Base-by-base conservation (phyloP, 768 basidiomycete genomes). In the Boletus vermiculosoides region DNA sequence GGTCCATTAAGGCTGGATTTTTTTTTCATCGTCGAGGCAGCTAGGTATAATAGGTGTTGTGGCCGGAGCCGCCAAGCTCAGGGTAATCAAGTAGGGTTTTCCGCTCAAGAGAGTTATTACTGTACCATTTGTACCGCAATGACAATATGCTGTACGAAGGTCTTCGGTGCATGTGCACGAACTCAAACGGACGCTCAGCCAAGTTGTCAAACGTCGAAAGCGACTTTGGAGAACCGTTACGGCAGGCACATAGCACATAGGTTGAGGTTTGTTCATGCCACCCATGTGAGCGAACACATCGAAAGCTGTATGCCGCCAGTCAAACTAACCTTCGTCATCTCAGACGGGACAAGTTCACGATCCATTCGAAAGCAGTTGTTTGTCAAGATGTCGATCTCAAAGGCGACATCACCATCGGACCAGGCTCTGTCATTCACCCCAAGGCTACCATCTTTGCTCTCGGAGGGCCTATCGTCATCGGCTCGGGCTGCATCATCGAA, bases 381-480 rank as follows among this genome's bases (percentile, higher is more conserved):
- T 93, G 92, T 69, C 90, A 93, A 67, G 94, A 97, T 76, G 91
- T 92, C 31, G 94, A 98, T 60, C 80, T 98, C 63, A 92, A 92
- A 69, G 96, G 97, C 50, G 90, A 94, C 66, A 90, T 96, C 52
- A 95, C 94, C 20, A 89, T 99, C 55, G 94, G 94, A 28, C 80
- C 90, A 68, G 90, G 92, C 85, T 88, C 88, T 0, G 86, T 98
- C 53, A 84, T 98, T 22, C 95, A 98, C 62, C 95, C 96, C 0
- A 93, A 95, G 69, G 93, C 92, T 1, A 92, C 92, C 23, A 91
- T 98, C 57, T 90, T 95, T 64, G 94, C 95, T 15, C 83, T 94
- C 54, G 87, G 85, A 10, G 95, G 94, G 0, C 90, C 94, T 3
- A 95, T 99, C 61, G 80, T 94, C 45, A 88, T 99, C 52, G 96